Conservation (phyloP, 805 yeast species). For the Yarrowia bubula region DNA sequence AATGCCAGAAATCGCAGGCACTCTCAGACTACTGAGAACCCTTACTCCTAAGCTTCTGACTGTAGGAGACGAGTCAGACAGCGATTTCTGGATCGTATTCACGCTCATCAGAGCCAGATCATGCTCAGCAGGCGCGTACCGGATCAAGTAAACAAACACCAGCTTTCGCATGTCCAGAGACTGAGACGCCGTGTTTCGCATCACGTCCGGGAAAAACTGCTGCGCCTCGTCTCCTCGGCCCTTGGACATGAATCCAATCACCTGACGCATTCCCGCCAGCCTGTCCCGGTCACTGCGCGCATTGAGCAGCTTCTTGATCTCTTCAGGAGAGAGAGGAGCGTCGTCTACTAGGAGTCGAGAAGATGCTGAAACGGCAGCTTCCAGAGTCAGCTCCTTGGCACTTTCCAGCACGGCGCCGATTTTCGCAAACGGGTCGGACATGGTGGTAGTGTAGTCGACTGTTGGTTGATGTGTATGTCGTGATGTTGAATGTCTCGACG, state of each 20-base stretch:
- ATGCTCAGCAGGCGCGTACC: conserved; percentile 80
- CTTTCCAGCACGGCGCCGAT: conserved; percentile 74
- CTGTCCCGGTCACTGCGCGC: conserved; percentile 68
- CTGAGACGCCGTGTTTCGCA: conserved; percentile 76
- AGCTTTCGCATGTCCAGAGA: conserved; percentile 65
- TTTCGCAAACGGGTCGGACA: conserved; percentile 59
- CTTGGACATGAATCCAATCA: conserved; percentile 40
- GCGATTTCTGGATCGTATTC: conserved; percentile 84
- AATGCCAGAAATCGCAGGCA: conserved; percentile 79
- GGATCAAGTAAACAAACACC: conserved; percentile 69
- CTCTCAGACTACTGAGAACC: conserved; percentile 77
- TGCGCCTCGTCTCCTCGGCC: conserved; percentile 43
- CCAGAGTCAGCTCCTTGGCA: conserved; percentile 74
- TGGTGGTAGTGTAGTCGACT: conserved; percentile 31
- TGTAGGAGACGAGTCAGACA: conserved; percentile 67
- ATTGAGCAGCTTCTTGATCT: conserved; percentile 62
- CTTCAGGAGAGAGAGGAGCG: conserved; percentile 58
- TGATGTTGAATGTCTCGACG: neutral
- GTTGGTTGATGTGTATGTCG: neutral
- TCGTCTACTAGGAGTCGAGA: conserved; percentile 58
- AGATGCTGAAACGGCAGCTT: conserved; percentile 79
- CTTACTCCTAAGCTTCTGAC: conserved; percentile 71
- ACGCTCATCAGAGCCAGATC: conserved; percentile 87
- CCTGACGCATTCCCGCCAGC: conserved; percentile 57
- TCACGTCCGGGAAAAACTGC: conserved; percentile 75